These are phyloP conservation scores for Boletus patriciae DNA, from an alignment of 768 basidiomycete species.

Conservation along the genomic window DNA sequence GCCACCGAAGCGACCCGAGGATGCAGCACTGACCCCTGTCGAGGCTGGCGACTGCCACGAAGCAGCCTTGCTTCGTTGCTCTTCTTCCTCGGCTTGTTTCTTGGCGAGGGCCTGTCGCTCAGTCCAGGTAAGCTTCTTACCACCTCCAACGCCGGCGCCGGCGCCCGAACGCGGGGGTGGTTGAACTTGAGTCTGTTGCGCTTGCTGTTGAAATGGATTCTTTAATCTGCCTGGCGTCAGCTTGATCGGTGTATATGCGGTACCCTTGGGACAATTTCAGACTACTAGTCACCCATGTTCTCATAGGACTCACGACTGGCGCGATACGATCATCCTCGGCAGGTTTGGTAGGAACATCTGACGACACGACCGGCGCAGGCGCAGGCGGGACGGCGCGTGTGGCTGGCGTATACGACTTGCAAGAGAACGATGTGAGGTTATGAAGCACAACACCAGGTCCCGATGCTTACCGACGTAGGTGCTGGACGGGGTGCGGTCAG, in stretches of 20 bases:
- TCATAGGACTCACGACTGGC: constrained; percentile 51
- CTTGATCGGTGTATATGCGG: constrained; percentile 85
- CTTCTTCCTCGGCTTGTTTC: constrained; percentile 80
- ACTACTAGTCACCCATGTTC: not conserved
- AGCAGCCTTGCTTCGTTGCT: constrained; percentile 58
- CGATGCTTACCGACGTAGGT: constrained; percentile 36
- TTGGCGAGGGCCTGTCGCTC: constrained; percentile 92
- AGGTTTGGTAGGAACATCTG: constrained; percentile 62
- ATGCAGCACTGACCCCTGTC: constrained; percentile 34
- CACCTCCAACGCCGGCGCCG: constrained; percentile 30
- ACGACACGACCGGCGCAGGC: constrained; percentile 41
- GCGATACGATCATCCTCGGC: constrained; percentile 79
- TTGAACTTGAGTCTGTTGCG: constrained; percentile 34
- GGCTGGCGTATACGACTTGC: constrained; percentile 25
- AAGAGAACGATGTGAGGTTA: not conserved
- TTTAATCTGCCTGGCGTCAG: constrained; percentile 85
- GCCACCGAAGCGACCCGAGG: constrained; percentile 41
- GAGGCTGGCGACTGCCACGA: constrained; percentile 43
- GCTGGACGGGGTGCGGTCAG: constrained; percentile 44
- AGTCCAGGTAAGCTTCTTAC: constrained; percentile 90
- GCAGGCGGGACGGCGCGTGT: constrained; percentile 32
- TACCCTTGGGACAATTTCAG: constrained; percentile 44
- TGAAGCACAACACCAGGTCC: not conserved
- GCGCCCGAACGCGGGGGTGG: constrained; percentile 25
- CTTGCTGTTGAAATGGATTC: constrained; percentile 72